These are phyloP conservation scores for Acanthamoeba triangularis DNA, from an alignment of 208 protist species.

Conservation along the genomic window DNA sequence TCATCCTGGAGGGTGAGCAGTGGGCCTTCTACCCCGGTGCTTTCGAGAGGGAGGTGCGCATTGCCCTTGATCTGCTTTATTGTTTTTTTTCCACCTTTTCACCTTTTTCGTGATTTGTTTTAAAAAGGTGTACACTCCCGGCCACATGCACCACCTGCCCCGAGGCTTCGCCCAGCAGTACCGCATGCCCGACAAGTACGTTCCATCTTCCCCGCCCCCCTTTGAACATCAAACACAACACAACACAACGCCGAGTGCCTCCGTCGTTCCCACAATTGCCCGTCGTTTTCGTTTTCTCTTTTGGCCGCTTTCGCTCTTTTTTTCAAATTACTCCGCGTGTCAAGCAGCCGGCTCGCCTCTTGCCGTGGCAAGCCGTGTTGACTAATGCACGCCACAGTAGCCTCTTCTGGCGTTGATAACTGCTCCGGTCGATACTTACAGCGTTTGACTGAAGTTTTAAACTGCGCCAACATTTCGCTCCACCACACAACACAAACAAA, in stretches of 20 bases:
- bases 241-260: too few species aligned
- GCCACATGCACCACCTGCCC: conserved; percentile 80
- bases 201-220: neutral
- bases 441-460: neutral
- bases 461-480: neutral
- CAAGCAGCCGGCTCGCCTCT: conserved; percentile 35
- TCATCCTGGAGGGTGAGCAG: conserved; percentile 82
- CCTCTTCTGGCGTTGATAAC: conserved; percentile 15
- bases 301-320: neutral
- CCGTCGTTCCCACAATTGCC: neutral
- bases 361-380: neutral
- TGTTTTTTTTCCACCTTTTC: neutral
- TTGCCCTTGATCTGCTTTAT: too few species aligned
- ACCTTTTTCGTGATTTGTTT: neutral
- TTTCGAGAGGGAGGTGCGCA: conserved; percentile 67
- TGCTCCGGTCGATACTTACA: neutral
- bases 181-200: conserved; percentile 80
- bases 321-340: neutral
- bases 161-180: conserved; percentile 76
- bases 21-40: conserved; percentile 76
- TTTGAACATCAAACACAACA: neutral
- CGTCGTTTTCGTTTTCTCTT: neutral
- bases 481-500: neutral
- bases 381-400: conserved; percentile 34
- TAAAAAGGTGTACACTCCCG: conserved; percentile 78